A percentile compares a stretch with the other conserved stretches of the same genome.
phyloP scores from a whole-genome alignment of 169 alveolate species.

The Perkinsus olseni region DNA sequence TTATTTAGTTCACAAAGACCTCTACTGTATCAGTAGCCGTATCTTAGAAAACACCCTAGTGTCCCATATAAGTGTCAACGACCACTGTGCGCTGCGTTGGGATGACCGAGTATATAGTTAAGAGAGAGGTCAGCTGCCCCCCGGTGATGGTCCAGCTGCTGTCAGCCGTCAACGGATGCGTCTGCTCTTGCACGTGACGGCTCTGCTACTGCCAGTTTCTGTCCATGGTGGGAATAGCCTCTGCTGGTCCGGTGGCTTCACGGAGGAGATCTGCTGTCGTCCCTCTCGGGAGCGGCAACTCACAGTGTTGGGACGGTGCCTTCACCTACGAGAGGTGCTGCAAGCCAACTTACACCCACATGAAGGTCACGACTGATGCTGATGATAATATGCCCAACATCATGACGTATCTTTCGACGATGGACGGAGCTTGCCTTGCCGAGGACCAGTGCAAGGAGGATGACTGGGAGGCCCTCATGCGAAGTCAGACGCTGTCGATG shows the following conservation, averaged over 20 bases:
- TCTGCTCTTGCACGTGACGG: background rate
- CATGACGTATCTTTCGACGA: background rate
- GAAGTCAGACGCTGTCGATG: background rate
- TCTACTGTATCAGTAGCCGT: background rate
- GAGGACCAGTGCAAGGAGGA: background rate
- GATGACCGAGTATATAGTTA: background rate
- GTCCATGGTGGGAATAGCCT: background rate
- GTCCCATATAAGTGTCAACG: background rate
- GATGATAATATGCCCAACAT: background rate
- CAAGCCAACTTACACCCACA: background rate
- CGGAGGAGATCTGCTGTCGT: background rate
- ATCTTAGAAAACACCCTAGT: background rate
- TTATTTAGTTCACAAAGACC: background rate
- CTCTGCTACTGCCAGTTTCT: background rate
- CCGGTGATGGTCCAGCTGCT: background rate
- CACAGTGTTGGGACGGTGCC: background rate
- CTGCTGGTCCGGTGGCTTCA: background rate
- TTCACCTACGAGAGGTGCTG: background rate
- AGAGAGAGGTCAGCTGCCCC: background rate
- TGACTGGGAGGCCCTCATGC: background rate
- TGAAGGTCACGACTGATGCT: background rate
- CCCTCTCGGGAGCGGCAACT: background rate
- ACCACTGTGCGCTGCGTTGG: background rate
- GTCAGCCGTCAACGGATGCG: background rate
- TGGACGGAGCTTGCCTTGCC: background rate